phyloP scores from a whole-genome alignment of 2,329 filamentous ascomycete genomes.

The Aspergillus amoenus region DNA sequence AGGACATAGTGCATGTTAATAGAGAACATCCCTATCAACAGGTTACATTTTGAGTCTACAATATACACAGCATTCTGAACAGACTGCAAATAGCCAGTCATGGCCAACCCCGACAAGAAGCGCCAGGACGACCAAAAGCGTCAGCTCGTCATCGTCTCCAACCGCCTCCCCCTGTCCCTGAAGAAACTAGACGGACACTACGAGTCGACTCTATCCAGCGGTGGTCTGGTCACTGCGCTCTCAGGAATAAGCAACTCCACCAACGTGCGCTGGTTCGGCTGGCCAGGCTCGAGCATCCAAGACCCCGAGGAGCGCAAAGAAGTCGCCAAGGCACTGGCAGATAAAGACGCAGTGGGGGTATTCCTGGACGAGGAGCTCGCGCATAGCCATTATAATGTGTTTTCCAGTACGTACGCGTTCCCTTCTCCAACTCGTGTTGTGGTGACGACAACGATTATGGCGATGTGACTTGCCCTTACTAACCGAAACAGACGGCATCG shows the following conservation, averaged over 20 bases:
- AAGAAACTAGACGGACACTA: constrained; percentile 81
- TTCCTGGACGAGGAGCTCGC: constrained; percentile 86
- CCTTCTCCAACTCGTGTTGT: background rate
- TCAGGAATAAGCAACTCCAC: constrained; percentile 86
- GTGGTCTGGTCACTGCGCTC: constrained; percentile 84
- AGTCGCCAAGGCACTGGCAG: constrained; percentile 70
- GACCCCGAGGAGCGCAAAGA: constrained; percentile 66
- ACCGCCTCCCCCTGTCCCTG: constrained; percentile 88
- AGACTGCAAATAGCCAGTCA: background rate
- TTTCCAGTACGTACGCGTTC: constrained; percentile 69
- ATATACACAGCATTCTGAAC: background rate
- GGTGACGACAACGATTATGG: background rate
- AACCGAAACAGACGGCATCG: constrained; percentile 69
- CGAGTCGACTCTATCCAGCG: constrained; percentile 84
- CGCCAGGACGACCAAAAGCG: constrained; percentile 24
- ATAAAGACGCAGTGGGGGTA: constrained; percentile 80
- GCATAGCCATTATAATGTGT: constrained; percentile 92
- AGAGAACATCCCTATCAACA: background rate
- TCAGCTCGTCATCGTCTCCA: constrained; percentile 72
- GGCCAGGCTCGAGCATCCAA: constrained; percentile 85
- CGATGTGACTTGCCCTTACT: background rate
- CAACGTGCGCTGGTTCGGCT: constrained; percentile 93
- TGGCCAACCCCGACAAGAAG: constrained; percentile 15
- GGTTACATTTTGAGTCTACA: background rate
- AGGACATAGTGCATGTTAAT: background rate